These are phyloP conservation scores for Geotrichum klebahnii DNA, from an alignment of 1,139 yeast genomes.

Conservation along the genomic window DNA sequence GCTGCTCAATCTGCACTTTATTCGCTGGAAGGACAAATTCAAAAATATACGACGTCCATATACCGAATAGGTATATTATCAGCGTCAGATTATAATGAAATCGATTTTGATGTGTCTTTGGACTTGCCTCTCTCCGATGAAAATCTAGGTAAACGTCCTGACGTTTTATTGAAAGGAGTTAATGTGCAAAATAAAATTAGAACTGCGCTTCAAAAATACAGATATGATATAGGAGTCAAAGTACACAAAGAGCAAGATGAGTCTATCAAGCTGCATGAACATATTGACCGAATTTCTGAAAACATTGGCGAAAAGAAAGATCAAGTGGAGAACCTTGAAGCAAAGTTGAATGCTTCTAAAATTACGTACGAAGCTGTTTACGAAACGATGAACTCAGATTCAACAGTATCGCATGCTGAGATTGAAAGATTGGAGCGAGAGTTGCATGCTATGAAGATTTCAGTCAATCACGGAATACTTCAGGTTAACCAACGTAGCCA, in stretches of 20 bases:
- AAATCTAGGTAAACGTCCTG: conserved; percentile 45
- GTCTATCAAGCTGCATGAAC: conserved; percentile 55
- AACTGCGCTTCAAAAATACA: conserved; percentile 45
- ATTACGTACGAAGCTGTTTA: conserved; percentile 55
- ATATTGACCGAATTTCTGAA: conserved; percentile 54
- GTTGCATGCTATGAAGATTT: conserved; percentile 50
- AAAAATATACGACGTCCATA: conserved; percentile 54
- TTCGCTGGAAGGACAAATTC: conserved; percentile 49
- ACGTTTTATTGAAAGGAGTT: conserved; percentile 38
- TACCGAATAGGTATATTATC: conserved; percentile 45
- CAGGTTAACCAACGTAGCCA: conserved; percentile 57
- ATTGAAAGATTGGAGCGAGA: conserved; percentile 64
- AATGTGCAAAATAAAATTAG: conserved; percentile 40
- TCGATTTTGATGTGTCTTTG: conserved; percentile 36
- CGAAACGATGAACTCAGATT: conserved; percentile 54
- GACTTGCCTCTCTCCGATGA: conserved; percentile 38
- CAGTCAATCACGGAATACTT: conserved; percentile 52
- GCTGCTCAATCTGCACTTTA: conserved; percentile 50
- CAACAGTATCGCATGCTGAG: conserved; percentile 56
- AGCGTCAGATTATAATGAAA: conserved; percentile 26
- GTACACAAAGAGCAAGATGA: conserved; percentile 59
- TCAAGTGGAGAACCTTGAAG: conserved; percentile 56
- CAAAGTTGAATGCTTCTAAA: conserved; percentile 52
- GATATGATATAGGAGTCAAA: conserved; percentile 48
- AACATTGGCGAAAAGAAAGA: conserved; percentile 55